Evolutionary conservation across 1,139 yeast genomes (phyloP).

Genomic region (Protomyces macrosporus): DNA sequence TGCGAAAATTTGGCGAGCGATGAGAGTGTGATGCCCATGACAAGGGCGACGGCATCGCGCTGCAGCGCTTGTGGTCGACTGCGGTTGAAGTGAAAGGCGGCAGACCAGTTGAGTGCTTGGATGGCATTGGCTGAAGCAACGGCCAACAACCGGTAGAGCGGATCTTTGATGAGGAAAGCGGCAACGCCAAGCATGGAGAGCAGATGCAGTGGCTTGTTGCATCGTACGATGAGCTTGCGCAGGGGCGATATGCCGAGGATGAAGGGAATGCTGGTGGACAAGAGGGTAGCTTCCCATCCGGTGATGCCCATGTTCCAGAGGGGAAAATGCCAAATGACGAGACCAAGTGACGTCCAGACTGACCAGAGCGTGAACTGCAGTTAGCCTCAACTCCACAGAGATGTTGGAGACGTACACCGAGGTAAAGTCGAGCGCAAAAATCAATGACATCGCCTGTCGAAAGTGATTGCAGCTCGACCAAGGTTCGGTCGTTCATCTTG

Average conservation of each 20-base stretch:
- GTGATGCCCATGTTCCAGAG: slow-evolving; percentile 91
- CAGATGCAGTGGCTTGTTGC: slow-evolving; percentile 50
- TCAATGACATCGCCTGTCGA: slow-evolving; percentile 18
- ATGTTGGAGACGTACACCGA: slow-evolving; percentile 27
- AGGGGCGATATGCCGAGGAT: slow-evolving; percentile 54
- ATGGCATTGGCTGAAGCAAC: slow-evolving; percentile 65
- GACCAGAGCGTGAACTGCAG: slow-evolving; percentile 69
- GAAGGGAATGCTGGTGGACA: slow-evolving; percentile 55
- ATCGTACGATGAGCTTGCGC: slow-evolving; percentile 46
- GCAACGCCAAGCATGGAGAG: slow-evolving; percentile 70
- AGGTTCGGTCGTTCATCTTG: slow-evolving; percentile 1
- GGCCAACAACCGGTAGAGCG: slow-evolving; percentile 61
- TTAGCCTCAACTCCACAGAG: neutral
- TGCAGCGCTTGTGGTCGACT: slow-evolving; percentile 45
- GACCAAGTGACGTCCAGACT: slow-evolving; percentile 66
- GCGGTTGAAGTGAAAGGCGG: slow-evolving; percentile 51
- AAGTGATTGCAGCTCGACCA: slow-evolving; percentile 1
- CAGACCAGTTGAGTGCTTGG: slow-evolving; percentile 57
- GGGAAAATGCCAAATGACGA: slow-evolving; percentile 95
- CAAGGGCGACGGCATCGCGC: slow-evolving; percentile 57
- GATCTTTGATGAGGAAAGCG: slow-evolving; percentile 61
- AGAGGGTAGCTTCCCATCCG: slow-evolving; percentile 76
- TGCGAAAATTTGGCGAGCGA: slow-evolving; percentile 68
- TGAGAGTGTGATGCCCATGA: slow-evolving; percentile 67
- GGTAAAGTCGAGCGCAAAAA: slow-evolving; percentile 30